Evolutionary conservation across 148 eudicot species (phyloP).

Genomic region (Polygonum maritimum): DNA sequence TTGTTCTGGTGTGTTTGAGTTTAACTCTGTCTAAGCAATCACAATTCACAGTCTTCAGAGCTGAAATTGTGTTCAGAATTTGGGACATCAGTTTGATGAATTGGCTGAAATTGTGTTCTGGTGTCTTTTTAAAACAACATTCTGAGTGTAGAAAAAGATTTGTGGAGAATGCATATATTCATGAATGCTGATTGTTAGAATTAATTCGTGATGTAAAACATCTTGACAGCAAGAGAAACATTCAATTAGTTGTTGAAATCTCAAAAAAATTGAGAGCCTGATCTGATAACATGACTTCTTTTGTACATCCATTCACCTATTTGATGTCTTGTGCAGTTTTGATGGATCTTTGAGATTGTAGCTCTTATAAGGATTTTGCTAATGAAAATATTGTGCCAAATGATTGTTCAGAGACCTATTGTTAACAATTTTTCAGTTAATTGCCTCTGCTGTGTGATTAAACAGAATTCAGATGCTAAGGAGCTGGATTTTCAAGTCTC

Average conservation of each 20-base stretch:
- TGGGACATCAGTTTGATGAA: not conserved
- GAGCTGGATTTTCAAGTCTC: conserved; percentile 77
- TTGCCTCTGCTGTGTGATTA: conserved; percentile 11
- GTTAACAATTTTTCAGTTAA: not conserved
- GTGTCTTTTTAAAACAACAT: not conserved
- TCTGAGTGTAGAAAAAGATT: not conserved
- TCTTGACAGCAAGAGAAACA: not conserved
- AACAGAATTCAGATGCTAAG: conserved; percentile 66
- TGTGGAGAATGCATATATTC: not conserved
- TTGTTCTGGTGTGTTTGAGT: not conserved
- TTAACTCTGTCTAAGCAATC: not conserved
- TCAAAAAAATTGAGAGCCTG: not conserved
- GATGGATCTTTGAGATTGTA: not conserved
- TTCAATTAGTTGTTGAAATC: not conserved
- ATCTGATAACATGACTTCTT: not conserved
- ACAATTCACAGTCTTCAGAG: too few species aligned
- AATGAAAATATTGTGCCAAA: not conserved
- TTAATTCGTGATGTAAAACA: not conserved
- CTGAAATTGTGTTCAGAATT: too few species aligned
- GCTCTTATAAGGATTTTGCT: too few species aligned
- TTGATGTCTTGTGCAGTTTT: not conserved
- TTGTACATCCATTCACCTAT: not conserved
- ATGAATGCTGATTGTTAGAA: not conserved
- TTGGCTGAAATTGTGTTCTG: too few species aligned
- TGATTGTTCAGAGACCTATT: not conserved